phyloP scores from a whole-genome alignment of 129 eudicot genomes.

The Gnaphalium uliginosum region DNA sequence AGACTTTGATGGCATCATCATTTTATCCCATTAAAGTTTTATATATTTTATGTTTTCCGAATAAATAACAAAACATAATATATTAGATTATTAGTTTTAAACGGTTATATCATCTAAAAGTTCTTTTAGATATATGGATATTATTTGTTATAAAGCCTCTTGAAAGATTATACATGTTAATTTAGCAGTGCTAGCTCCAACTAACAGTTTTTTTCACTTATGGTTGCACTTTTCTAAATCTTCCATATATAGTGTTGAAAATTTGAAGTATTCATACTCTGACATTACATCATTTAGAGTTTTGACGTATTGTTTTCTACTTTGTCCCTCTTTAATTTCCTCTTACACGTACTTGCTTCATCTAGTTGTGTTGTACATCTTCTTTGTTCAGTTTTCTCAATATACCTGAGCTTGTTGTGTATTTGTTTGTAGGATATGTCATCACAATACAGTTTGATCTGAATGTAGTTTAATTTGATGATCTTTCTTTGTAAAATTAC shows the following conservation, averaged over 20 bases:
- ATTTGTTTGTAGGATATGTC: not conserved
- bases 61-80: too few species aligned
- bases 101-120: too few species aligned
- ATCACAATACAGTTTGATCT: not conserved
- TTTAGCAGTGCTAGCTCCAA: not conserved
- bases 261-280: not conserved
- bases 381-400: not conserved
- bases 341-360: not conserved
- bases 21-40: too few species aligned
- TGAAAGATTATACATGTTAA: too few species aligned
- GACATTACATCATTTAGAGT: not conserved
- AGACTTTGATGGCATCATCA: too few species aligned
- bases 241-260: conserved; percentile 2
- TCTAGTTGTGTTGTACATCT: not conserved
- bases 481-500: not conserved
- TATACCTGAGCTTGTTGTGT: not conserved
- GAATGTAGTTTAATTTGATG: not conserved
- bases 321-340: not conserved
- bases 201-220: not conserved
- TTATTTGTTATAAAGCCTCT: too few species aligned
- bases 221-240: not conserved
- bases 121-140: too few species aligned
- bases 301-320: not conserved
- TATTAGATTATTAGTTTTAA: too few species aligned
- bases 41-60: too few species aligned